phyloP scores from a whole-genome alignment of 225 moss, liverwort and hornwort genomes.

The Sphagnum tenellum region DNA sequence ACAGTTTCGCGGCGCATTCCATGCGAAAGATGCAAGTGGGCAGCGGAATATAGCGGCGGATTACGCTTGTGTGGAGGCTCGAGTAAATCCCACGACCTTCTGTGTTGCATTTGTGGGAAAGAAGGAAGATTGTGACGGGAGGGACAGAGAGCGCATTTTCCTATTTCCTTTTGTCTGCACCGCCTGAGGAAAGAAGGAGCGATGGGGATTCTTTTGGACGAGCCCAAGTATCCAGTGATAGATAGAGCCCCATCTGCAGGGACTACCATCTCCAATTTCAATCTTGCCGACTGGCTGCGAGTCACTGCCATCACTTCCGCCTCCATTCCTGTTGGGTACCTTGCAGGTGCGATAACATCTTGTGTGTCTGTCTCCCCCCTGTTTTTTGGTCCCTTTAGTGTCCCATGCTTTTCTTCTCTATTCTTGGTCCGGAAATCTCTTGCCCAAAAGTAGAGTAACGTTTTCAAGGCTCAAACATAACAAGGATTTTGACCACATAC shows the following conservation, averaged over 20 bases:
- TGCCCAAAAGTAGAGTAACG: too few relatives aligned
- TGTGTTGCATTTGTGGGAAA: too few relatives aligned
- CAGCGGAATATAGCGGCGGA: too few relatives aligned
- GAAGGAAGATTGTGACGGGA: too few relatives aligned
- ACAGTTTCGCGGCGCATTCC: too few relatives aligned
- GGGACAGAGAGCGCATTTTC: too few relatives aligned
- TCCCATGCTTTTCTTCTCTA: neutral
- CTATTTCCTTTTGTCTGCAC: too few relatives aligned
- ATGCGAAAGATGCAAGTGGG: too few relatives aligned
- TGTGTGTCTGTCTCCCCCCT: neutral
- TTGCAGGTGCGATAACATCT: constrained; percentile 36
- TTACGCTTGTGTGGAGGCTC: too few relatives aligned
- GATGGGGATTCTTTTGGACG: constrained; percentile 79
- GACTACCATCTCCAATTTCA: constrained; percentile 81
- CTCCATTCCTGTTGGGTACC: constrained; percentile 84
- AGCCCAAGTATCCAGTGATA: constrained; percentile 88
- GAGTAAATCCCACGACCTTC: too few relatives aligned
- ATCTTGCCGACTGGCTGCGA: constrained; percentile 66
- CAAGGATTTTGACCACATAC: too few relatives aligned
- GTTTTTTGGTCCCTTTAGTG: neutral
- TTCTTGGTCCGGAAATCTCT: neutral
- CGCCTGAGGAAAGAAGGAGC: neutral
- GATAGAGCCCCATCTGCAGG: constrained; percentile 74
- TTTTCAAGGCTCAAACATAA: too few relatives aligned
- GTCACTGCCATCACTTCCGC: constrained; percentile 75